These are phyloP conservation scores for Fusarium chlamydosporum DNA, from an alignment of 2,329 filamentous ascomycete species.

Conservation along the genomic window DNA sequence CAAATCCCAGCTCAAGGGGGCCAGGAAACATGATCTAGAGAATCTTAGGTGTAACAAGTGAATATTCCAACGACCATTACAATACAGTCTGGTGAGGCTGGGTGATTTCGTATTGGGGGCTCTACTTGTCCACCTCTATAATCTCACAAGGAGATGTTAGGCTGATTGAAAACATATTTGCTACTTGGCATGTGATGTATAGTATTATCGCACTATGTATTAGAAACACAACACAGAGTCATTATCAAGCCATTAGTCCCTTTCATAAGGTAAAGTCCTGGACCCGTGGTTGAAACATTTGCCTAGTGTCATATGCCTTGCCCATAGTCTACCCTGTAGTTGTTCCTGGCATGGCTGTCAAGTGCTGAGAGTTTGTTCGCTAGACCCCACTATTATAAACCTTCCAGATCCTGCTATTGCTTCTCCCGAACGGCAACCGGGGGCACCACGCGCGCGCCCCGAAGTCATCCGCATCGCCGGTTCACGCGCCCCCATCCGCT, in stretches of 20 bases:
- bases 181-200: neutral
- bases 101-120: no score
- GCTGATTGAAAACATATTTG: no score
- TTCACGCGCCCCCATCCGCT: slow-evolving; percentile 49
- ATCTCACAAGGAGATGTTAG: no score
- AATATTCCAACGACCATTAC: neutral
- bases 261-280: neutral
- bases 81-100: neutral
- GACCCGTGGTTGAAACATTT: neutral
- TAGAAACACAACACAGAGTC: neutral
- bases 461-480: slow-evolving; percentile 54
- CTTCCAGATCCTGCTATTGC: slow-evolving; percentile 31
- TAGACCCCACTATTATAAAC: slow-evolving; percentile 34
- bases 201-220: neutral
- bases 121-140: no score
- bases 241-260: neutral
- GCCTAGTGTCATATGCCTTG: slow-evolving; percentile 12
- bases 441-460: slow-evolving; percentile 49
- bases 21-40: neutral
- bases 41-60: neutral
- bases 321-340: slow-evolving; percentile 23
- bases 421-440: slow-evolving; percentile 41
- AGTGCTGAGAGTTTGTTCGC: slow-evolving; percentile 21
- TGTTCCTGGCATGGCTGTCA: neutral
- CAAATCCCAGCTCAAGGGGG: neutral